Conservation (phyloP, 2,329 filamentous ascomycete species). For the Fusarium transvaalense region DNA sequence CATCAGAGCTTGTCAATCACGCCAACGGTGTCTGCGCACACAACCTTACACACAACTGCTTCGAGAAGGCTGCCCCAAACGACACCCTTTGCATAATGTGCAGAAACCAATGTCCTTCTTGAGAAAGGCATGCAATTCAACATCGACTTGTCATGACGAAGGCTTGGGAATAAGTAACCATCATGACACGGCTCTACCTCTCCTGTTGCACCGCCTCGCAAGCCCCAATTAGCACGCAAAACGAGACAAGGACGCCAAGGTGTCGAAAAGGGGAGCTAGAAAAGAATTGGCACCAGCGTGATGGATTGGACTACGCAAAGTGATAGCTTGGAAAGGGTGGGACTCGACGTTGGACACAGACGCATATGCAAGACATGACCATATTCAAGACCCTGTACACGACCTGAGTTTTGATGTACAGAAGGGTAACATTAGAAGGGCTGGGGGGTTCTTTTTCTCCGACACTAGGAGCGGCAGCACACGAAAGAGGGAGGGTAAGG, state of each 20-base stretch:
- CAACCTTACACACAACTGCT: conserved; percentile 44
- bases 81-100: conserved; percentile 46
- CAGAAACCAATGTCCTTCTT: conserved; percentile 39
- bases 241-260: conserved; percentile 8
- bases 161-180: neutral
- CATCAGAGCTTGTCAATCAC: conserved; percentile 34
- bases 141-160: conserved; percentile 1
- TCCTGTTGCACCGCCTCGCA: neutral
- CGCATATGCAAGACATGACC: conserved; percentile 31
- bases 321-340: conserved; percentile 23
- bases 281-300: conserved; percentile 7
- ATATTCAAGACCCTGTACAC: conserved; percentile 17
- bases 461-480: neutral
- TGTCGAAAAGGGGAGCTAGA: conserved; percentile 3
- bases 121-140: neutral
- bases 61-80: conserved; percentile 34
- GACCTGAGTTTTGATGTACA: conserved; percentile 27
- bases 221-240: neutral
- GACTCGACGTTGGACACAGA: conserved; percentile 13
- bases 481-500: neutral
- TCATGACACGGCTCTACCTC: conserved; percentile 7
- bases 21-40: conserved; percentile 46
- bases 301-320: conserved; percentile 24
- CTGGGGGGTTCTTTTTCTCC: neutral
- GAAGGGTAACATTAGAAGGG: conserved; percentile 3